Evolutionary conservation across 176 grass and related monocot genomes (phyloP), one percentile per base, ranked within the genome.

Genomic region (Aegilops longissima): DNA sequence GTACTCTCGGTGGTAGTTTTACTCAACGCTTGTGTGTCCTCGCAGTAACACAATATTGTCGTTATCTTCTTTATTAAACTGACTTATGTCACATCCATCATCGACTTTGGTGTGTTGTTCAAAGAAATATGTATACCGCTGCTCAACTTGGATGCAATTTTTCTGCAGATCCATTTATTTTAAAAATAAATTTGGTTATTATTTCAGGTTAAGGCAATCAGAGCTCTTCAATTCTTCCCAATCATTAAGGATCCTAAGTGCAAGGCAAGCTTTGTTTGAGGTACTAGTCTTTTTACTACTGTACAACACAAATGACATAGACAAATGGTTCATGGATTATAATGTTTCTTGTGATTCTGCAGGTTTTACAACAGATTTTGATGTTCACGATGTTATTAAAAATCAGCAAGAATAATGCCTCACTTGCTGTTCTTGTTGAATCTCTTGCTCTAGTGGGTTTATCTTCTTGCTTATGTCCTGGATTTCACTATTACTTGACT

Each of bases 181-280:
- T 21, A 84, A 21, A 82, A 63, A 6, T 27, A 64, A 42, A 31
- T 33, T 51, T 77, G 81, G 40, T 44, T 49, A 42, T 59, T 61
- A 92, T 71, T 87, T n/a, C 90, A 98, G 93, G 93, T 98, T 83
- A 98, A 98, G 88, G 94, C 93, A 88, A 98, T 98, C 93, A 94
- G 96, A 88, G 93, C 96, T 86, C 96, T 98, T 34, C 34, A 34
- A 34, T 34, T 34, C 34, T 34, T 34, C 34, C 34, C 34, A 5
- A 34, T 3, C 34, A 34, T 34, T 34, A 34, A 27, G 27, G 27
- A 27, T 27, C 27, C 27, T 27, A 27, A 27, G 27, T 27, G 27
- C 27, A 27, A 27, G 27, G 27, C 27, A 2, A 27, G 27, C 27
- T 27, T 27, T 27, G 27, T 27, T 27, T 27, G 27, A 27, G 27